Conservation (phyloP, 2,329 filamentous ascomycete genomes). For the Fusarium pilosicola region DNA sequence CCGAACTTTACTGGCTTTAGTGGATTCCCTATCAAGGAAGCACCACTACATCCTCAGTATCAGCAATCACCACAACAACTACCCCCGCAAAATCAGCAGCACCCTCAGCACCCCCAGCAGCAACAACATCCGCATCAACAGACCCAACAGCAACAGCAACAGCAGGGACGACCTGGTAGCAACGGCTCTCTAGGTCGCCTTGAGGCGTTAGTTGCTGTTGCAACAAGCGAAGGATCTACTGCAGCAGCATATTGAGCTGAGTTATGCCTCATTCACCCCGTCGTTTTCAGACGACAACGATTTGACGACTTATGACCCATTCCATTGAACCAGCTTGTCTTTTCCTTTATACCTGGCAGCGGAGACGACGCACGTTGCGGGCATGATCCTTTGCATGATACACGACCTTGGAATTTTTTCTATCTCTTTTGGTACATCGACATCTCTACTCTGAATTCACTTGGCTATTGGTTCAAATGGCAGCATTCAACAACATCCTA, state of each 20-base stretch:
- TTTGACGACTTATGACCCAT: slow-evolving; percentile 41
- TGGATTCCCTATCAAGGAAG: slow-evolving; percentile 58
- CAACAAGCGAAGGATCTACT: slow-evolving; percentile 56
- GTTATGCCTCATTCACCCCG: neutral
- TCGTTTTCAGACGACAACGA: slow-evolving; percentile 33
- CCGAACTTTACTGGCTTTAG: slow-evolving; percentile 64
- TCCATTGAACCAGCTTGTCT: slow-evolving; percentile 9
- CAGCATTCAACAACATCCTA: slow-evolving; percentile 31
- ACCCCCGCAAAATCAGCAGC: slow-evolving; percentile 24
- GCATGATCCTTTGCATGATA: slow-evolving; percentile 39
- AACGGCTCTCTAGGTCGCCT: slow-evolving; percentile 51
- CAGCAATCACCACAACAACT: slow-evolving; percentile 13
- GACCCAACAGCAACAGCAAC: slow-evolving; percentile 43
- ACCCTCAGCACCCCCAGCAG: slow-evolving; percentile 26
- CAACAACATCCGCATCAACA: slow-evolving; percentile 43
- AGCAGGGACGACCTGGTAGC: slow-evolving; percentile 45
- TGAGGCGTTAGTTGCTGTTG: slow-evolving; percentile 57
- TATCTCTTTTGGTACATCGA: slow-evolving; percentile 13
- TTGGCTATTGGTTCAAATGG: slow-evolving; percentile 12
- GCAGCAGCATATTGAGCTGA: slow-evolving; percentile 51
- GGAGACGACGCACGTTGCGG: slow-evolving; percentile 36
- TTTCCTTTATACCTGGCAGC: slow-evolving; percentile 31
- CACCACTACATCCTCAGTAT: slow-evolving; percentile 44
- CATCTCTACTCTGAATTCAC: slow-evolving; percentile 29
- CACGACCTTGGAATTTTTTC: slow-evolving; percentile 28